phyloP scores from a whole-genome alignment of 2,329 filamentous ascomycete genomes.

The Xylaria sp. region DNA sequence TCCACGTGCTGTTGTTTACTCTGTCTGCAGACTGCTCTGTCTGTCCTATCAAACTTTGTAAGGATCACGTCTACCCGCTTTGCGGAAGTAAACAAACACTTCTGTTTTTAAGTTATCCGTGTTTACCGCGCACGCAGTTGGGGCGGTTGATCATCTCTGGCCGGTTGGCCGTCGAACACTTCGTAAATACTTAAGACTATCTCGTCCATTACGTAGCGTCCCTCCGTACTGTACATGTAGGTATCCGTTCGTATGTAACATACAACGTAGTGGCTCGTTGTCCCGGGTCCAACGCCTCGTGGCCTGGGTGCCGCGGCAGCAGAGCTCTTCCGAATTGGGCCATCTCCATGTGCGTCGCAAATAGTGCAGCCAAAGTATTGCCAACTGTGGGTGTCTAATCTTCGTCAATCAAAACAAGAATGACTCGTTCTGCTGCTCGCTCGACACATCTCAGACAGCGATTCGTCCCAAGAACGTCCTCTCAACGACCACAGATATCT shows the following conservation, averaged over 20 bases:
- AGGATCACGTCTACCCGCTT: too few species aligned
- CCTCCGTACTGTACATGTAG: too few species aligned
- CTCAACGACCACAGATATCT: background rate
- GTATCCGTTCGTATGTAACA: too few species aligned
- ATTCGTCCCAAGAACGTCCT: background rate
- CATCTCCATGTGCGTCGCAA: background rate
- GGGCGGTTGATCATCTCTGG: background rate
- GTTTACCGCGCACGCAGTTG: background rate
- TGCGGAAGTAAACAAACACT: background rate
- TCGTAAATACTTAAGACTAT: background rate
- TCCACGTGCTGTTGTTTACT: background rate
- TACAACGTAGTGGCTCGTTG: background rate
- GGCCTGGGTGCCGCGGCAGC: background rate
- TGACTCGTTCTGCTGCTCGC: background rate
- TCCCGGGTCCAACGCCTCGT: background rate
- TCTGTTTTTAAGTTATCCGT: background rate
- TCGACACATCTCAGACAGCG: too few species aligned
- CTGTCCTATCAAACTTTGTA: too few species aligned
- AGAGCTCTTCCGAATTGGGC: background rate
- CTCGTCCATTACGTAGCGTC: background rate
- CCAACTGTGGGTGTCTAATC: background rate
- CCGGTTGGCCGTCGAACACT: background rate
- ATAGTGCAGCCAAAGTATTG: background rate
- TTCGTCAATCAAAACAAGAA: background rate
- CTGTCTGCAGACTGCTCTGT: too few species aligned